Percentiles rank a stretch among this genome's conserved stretches.
These are phyloP conservation scores for Papiliotrema fonsecae DNA, from an alignment of 1,284 basidiomycete genomes.

Conservation along the genomic window DNA sequence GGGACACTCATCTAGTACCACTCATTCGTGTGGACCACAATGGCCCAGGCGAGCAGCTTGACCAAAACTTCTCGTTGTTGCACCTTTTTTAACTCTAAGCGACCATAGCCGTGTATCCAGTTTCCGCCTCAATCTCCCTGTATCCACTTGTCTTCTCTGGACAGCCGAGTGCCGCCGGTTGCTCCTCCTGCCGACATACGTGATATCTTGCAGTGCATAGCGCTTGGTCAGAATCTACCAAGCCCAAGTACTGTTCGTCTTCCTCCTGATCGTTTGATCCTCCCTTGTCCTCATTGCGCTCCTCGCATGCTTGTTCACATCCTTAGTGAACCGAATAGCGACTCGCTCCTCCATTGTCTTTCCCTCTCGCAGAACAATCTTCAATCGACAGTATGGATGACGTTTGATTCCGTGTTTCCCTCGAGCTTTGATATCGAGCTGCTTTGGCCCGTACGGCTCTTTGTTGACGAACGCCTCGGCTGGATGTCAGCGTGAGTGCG, in stretches of 20 bases:
- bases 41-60: no score
- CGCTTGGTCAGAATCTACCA: slow-evolving; percentile 70
- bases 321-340: slow-evolving; percentile 60
- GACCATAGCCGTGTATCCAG: no score
- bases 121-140: no score
- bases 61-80: no score
- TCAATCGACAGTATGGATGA: slow-evolving; percentile 71
- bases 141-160: no score
- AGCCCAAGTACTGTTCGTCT: slow-evolving; percentile 61
- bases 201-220: no score
- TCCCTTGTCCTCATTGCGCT: slow-evolving; percentile 74
- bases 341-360: slow-evolving; percentile 69
- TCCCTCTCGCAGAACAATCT: slow-evolving; percentile 77
- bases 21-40: no score
- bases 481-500: slow-evolving; percentile 37
- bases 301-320: slow-evolving; percentile 63
- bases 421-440: slow-evolving; percentile 81
- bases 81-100: no score
- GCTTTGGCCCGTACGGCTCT: slow-evolving; percentile 55
- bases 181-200: no score
- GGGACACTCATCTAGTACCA: no score
- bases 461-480: slow-evolving; percentile 93
- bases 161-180: no score
- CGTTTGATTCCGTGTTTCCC: slow-evolving; percentile 73
- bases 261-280: slow-evolving; percentile 70